Percentiles rank a stretch among this genome's conserved stretches.
Evolutionary conservation across 2,329 filamentous ascomycete species (phyloP).

Genomic region (Pyrenophora tritici-repentis): DNA sequence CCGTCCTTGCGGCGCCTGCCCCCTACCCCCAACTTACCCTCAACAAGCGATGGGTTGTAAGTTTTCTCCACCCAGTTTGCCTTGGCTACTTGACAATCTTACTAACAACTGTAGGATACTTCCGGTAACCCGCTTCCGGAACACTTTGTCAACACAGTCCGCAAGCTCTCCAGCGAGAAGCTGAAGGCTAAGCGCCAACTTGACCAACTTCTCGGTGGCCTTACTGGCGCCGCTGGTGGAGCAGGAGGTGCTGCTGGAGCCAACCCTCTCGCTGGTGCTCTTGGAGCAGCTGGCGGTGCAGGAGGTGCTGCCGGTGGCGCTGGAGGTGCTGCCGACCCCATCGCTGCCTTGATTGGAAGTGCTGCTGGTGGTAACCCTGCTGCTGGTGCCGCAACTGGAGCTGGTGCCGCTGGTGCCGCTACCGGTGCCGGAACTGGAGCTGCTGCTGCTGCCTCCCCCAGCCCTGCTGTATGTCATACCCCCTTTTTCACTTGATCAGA

Average conservation of each 20-base stretch:
- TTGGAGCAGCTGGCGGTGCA: constrained; percentile 4
- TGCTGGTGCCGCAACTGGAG: background rate
- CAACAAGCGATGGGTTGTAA: constrained; percentile 33
- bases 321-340: constrained; percentile 4
- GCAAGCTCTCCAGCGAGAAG: constrained; percentile 29
- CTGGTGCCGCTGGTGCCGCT: background rate
- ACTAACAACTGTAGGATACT: constrained; percentile 19
- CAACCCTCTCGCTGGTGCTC: constrained; percentile 3
- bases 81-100: background rate
- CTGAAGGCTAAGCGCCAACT: constrained; percentile 33
- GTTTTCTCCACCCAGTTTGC: constrained; percentile 3
- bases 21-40: constrained; percentile 16
- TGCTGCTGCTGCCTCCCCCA: constrained; percentile 1
- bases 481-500: too few relatives aligned
- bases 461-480: background rate
- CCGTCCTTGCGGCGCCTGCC: constrained; percentile 34
- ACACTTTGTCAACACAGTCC: constrained; percentile 29
- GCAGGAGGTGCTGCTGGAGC: constrained; percentile 13
- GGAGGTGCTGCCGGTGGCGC: constrained; percentile 6
- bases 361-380: background rate
- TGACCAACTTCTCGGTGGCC: constrained; percentile 28
- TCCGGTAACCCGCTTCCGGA: constrained; percentile 26
- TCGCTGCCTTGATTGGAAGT: constrained; percentile 6
- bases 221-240: constrained; percentile 12
- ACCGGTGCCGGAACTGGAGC: background rate